phyloP scores from a whole-genome alignment of 2,329 filamentous ascomycete genomes.

The Penicillium occitanis region DNA sequence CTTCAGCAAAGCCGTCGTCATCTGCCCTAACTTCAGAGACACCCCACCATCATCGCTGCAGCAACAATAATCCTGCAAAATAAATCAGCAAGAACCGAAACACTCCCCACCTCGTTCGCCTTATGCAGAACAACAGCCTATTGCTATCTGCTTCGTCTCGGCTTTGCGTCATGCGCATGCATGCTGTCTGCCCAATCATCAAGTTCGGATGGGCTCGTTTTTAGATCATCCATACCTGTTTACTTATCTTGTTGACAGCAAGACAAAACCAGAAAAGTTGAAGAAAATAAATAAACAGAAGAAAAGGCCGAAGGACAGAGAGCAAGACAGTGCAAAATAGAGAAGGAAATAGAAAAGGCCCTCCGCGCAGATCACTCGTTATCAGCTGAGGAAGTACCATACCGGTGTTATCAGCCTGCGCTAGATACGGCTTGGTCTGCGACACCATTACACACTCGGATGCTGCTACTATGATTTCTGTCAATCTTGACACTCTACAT shows the following conservation, averaged over 20 bases:
- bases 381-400: background rate
- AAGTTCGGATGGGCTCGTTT: conserved; percentile 23
- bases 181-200: background rate
- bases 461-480: conserved; percentile 5
- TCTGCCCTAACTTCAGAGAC: background rate
- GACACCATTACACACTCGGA: background rate
- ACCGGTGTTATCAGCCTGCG: background rate
- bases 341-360: background rate
- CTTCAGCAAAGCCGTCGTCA: background rate
- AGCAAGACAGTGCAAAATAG: background rate
- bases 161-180: conserved; percentile 8
- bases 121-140: background rate
- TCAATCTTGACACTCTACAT: background rate
- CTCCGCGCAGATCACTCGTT: conserved; percentile 1
- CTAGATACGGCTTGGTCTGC: background rate
- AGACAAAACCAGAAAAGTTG: background rate
- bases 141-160: background rate
- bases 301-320: background rate
- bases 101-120: conserved; percentile 1
- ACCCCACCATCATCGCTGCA: conserved; percentile 1
- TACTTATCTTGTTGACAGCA: background rate
- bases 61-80: conserved; percentile 1
- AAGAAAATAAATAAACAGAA: background rate
- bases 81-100: background rate
- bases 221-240: background rate